Conservation (phyloP, 2,329 filamentous ascomycete genomes). For the Aspergillus sp. region DNA sequence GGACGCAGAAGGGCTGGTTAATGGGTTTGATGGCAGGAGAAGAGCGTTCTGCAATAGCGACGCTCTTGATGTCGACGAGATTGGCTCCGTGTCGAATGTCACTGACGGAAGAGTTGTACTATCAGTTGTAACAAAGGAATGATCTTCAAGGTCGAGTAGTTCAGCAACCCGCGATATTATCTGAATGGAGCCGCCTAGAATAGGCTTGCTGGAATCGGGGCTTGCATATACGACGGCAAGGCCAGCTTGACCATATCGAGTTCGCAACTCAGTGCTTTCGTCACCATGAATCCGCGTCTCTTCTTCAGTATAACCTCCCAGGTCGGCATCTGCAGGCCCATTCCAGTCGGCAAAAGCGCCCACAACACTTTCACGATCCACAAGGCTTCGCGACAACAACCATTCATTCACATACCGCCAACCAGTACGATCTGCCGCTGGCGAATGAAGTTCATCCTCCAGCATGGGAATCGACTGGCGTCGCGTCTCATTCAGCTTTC, state of each 20-base stretch:
- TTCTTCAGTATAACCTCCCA: conserved; percentile 44
- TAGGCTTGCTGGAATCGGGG: conserved; percentile 34
- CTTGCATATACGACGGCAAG: conserved; percentile 51
- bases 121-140: conserved; percentile 21
- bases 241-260: conserved; percentile 48
- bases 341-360: conserved; percentile 48
- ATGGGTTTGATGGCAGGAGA: conserved; percentile 27
- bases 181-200: conserved; percentile 40
- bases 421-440: conserved; percentile 25
- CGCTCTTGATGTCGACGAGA: conserved; percentile 30
- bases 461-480: conserved; percentile 20
- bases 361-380: conserved; percentile 42
- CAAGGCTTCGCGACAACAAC: conserved; percentile 45
- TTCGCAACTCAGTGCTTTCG: conserved; percentile 32
- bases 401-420: conserved; percentile 54
- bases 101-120: conserved; percentile 20
- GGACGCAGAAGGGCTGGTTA: conserved; percentile 31
- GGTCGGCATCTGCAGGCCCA: conserved; percentile 50
- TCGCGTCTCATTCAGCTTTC: conserved; percentile 34
- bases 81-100: conserved; percentile 19
- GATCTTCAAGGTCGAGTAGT: conserved; percentile 42
- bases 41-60: conserved; percentile 36
- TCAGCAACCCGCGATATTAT: conserved; percentile 43
- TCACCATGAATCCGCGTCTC: conserved; percentile 36
- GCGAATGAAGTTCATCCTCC: conserved; percentile 9